Evolutionary conservation across 2,329 filamentous ascomycete genomes (phyloP), one percentile per base, ranked within the genome.

Genomic region (Ramichloridium luteum): DNA sequence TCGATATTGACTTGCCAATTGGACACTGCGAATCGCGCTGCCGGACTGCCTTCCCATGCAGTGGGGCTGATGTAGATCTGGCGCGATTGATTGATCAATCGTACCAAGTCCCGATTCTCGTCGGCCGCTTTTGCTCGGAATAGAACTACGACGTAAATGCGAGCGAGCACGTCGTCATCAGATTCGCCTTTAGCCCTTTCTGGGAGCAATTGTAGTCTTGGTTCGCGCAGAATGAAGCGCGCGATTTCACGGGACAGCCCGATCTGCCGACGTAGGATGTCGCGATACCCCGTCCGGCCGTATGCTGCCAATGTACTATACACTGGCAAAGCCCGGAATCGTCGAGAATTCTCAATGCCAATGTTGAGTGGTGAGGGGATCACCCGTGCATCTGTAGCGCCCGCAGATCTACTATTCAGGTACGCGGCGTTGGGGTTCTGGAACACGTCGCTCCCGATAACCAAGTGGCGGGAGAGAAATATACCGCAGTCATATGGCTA

Each of bases 401-500:
- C 32, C 11, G 55, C 53, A 13, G 57, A 55, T 6, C 57, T 41
- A 5, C 52, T 55, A 4, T 64, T 58, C 27, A 93, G 71, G 50
- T 94, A 94, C 1, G 77, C 80, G 2, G 88, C 86, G 51, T 86
- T 86, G 17, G 82, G 74, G 56, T 94, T 94, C 37, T 72, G 67
- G 57, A 88, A 93, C 6, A 85, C 76, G 4, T 68, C 58, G 16
- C 66, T 62, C 1, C 78, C 68, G 9, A 72, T 60, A 3, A 58
- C 47, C 5, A 70, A 59, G 39, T 80, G 71, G 12, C 74, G 72
- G 31, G 77, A 83, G 46, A 93, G 72, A 65, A 93, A 92, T 57
- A 94, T 79, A 26, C 86, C 88, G 47, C 79, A 86, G 55, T 94
- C 88, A 48, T 94, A 94, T 0, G 88, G 86, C 68, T 76, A 32